phyloP scores from a whole-genome alignment of 129 eudicot species.

The Centella asiatica region DNA sequence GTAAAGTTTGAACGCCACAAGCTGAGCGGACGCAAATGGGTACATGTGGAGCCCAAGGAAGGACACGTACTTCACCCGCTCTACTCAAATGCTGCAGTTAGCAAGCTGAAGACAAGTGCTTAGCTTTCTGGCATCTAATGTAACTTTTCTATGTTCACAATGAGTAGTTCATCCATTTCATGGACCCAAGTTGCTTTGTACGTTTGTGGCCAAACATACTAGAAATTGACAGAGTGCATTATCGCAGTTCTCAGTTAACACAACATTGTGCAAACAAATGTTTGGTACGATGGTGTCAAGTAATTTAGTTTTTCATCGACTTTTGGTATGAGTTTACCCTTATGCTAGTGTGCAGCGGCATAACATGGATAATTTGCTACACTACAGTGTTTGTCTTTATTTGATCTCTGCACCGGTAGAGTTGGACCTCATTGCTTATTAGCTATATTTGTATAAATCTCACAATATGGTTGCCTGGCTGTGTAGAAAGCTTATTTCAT shows the following conservation, averaged over 20 bases:
- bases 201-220: neutral
- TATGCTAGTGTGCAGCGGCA: too few species aligned
- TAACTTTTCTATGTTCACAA: neutral
- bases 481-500: too few species aligned
- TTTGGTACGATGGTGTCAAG: neutral
- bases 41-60: conserved; percentile 87
- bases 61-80: conserved; percentile 70
- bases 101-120: conserved; percentile 30
- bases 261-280: neutral
- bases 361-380: too few species aligned
- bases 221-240: neutral
- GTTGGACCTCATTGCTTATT: too few species aligned
- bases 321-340: too few species aligned
- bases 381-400: too few species aligned
- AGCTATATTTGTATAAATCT: too few species aligned
- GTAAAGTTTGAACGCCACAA: conserved; percentile 84
- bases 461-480: too few species aligned
- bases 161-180: neutral
- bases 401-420: too few species aligned
- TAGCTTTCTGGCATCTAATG: conserved; percentile 12
- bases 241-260: neutral
- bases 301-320: too few species aligned
- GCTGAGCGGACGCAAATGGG: conserved; percentile 85
- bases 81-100: conserved; percentile 28
- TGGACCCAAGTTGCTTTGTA: neutral